Evolutionary conservation across 2,329 filamentous ascomycete genomes (phyloP).

Genomic region (Acephala macrosclerotiorum): DNA sequence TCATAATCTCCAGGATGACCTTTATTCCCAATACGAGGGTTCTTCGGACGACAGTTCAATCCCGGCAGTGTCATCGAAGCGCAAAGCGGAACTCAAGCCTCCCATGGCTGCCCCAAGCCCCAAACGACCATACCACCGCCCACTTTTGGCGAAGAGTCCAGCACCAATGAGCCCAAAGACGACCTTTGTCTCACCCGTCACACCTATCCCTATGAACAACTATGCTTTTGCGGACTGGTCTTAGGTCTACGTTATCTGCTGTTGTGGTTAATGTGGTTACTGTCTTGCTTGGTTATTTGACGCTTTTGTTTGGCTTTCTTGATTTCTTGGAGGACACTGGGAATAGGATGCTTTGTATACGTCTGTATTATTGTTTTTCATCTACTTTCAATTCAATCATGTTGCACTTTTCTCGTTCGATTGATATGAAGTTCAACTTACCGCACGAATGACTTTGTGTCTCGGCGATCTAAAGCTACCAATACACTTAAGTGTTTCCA

Average conservation of each 20-base stretch:
- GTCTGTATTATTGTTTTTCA: no score
- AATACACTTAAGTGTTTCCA: no score
- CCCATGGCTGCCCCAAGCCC: not conserved
- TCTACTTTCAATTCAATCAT: no score
- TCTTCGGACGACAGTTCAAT: not conserved
- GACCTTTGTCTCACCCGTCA: not conserved
- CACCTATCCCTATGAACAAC: not conserved
- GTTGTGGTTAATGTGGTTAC: no score
- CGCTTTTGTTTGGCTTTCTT: no score
- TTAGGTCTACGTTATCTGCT: not conserved
- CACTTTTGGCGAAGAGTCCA: not conserved
- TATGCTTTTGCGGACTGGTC: not conserved
- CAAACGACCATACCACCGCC: not conserved
- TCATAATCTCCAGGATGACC: not conserved
- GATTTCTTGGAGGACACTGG: no score
- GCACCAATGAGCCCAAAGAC: not conserved
- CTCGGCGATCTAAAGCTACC: no score
- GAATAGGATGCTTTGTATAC: no score
- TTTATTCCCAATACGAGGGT: not conserved
- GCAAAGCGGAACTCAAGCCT: not conserved
- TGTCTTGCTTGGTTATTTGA: no score
- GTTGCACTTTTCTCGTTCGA: no score
- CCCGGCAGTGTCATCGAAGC: not conserved
- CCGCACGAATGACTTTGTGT: no score
- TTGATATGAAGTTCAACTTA: no score